phyloP scores from a whole-genome alignment of 192 early-diverging fungal species.

The Backusella mclennaniae region DNA sequence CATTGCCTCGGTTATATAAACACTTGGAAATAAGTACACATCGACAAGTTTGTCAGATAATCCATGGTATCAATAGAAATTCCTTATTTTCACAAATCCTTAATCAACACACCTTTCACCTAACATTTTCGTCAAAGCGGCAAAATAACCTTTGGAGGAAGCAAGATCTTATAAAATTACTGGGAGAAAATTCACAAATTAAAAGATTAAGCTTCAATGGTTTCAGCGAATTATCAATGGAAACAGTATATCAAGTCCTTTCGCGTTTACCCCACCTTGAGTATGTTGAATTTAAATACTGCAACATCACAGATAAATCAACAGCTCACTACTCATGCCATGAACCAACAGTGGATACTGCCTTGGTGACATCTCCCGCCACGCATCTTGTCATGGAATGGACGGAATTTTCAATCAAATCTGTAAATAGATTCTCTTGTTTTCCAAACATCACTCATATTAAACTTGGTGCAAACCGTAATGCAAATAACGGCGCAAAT shows the following conservation, averaged over 20 bases:
- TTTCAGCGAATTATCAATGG: background rate
- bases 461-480: background rate
- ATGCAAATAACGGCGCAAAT: background rate
- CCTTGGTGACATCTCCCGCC: background rate
- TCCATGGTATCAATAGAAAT: background rate
- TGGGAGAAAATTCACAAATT: background rate
- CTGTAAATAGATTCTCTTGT: background rate
- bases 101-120: background rate
- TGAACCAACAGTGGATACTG: background rate
- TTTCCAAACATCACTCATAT: background rate
- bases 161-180: background rate
- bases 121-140: background rate
- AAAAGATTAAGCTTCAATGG: background rate
- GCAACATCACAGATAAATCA: background rate
- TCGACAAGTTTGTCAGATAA: background rate
- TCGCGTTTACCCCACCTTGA: background rate
- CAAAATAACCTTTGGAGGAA: background rate
- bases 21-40: background rate
- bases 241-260: background rate
- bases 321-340: background rate
- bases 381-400: background rate
- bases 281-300: background rate
- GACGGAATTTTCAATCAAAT: background rate
- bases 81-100: background rate
- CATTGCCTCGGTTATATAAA: background rate